Conservation (phyloP, 192 early-diverging fungal genomes). For the Umbelopsis sp. region DNA sequence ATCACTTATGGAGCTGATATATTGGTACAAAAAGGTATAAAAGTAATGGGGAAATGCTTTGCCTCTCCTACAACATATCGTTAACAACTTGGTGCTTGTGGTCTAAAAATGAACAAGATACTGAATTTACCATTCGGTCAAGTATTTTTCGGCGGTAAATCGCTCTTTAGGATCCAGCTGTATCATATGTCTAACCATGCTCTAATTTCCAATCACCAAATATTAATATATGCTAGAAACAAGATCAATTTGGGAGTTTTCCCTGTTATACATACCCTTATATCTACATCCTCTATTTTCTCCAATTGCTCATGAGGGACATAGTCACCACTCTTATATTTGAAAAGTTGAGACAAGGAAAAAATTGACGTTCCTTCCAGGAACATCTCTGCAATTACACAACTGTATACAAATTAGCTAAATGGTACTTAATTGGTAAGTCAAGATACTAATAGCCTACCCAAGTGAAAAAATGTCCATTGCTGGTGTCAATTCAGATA, state of each 20-base stretch:
- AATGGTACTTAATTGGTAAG: not conserved
- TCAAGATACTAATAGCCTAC: slow-evolving; percentile 42
- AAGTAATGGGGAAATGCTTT: slow-evolving; percentile 79
- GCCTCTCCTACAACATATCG: slow-evolving; percentile 52
- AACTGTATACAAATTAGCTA: slow-evolving; percentile 37
- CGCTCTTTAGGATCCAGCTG: slow-evolving; percentile 78
- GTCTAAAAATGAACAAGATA: not conserved
- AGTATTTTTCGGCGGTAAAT: slow-evolving; percentile 73
- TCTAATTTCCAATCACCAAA: slow-evolving; percentile 41
- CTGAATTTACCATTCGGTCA: slow-evolving; percentile 65
- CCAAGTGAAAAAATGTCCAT: slow-evolving; percentile 98
- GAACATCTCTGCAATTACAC: slow-evolving; percentile 91
- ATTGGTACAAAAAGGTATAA: slow-evolving; percentile 73
- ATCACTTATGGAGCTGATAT: slow-evolving; percentile 66
- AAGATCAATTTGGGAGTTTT: not conserved
- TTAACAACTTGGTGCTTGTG: not conserved
- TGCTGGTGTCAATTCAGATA: slow-evolving; percentile 62
- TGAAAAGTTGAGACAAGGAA: slow-evolving; percentile 87
- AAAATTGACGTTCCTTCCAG: slow-evolving; percentile 93
- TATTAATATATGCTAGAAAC: not conserved
- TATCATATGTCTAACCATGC: slow-evolving; percentile 86
- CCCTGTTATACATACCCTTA: slow-evolving; percentile 51
- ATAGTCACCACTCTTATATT: slow-evolving; percentile 84
- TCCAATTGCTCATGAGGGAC: slow-evolving; percentile 68
- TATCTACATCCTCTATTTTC: slow-evolving; percentile 81